Percentiles rank a stretch among this genome's conserved stretches.
Conservation (phyloP, 176 grass and related monocot genomes). For the Avena sativa region DNA sequence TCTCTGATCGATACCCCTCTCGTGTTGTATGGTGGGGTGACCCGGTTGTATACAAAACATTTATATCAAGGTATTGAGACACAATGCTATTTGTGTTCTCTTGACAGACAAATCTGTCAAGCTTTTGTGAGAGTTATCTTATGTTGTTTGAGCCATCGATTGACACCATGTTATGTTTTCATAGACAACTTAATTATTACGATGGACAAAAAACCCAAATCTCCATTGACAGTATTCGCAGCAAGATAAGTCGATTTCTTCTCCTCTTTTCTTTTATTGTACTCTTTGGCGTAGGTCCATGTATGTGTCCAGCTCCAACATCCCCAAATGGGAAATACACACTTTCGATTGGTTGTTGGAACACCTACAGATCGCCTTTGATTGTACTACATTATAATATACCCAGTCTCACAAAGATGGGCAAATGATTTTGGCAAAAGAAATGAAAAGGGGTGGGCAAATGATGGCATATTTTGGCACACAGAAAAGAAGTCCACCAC, state of each 20-base stretch:
- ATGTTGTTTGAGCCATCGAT: no score
- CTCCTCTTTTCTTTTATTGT: neutral
- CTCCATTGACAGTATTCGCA: neutral
- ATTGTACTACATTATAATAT: neutral
- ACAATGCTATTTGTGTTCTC: no score
- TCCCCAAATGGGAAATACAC: neutral
- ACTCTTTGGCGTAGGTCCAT: neutral
- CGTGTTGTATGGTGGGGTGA: no score
- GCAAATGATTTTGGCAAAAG: neutral
- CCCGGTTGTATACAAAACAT: no score
- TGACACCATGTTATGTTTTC: no score
- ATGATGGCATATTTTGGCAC: constrained; percentile 1
- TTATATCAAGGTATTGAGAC: no score
- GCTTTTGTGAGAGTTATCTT: no score
- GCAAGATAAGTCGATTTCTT: neutral
- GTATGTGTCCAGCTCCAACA: neutral
- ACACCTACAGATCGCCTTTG: neutral
- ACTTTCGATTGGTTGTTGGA: neutral
- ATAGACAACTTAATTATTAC: neutral
- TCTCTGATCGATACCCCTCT: no score
- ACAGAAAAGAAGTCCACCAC: neutral
- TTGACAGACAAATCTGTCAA: no score
- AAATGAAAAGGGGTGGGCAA: neutral
- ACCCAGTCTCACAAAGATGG: neutral
- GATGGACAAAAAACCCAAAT: no score